Percentiles rank a stretch among this genome's conserved stretches.
phyloP scores from a whole-genome alignment of 345 rosid genomes.

The Euphorbia pulcherrima region DNA sequence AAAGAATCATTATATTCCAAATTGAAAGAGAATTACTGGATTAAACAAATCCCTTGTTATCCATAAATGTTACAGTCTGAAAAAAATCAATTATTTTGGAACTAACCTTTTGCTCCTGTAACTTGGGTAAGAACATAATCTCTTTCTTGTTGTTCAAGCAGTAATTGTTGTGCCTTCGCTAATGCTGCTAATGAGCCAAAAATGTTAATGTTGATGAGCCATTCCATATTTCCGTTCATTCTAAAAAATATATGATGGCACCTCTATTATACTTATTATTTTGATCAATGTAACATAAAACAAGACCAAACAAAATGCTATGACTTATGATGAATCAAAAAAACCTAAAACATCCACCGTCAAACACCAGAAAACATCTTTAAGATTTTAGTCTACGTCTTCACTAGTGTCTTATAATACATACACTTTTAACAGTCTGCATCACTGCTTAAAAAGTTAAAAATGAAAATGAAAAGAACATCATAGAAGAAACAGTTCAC shows the following conservation, averaged over 20 bases:
- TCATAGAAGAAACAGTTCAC: no score
- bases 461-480: no score
- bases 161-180: slow-evolving; percentile 88
- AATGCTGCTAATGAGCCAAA: slow-evolving; percentile 56
- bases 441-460: no score
- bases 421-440: no score
- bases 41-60: background rate
- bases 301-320: background rate
- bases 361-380: background rate
- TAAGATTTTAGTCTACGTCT: background rate
- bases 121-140: slow-evolving; percentile 83
- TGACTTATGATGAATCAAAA: background rate
- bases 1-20: background rate
- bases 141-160: slow-evolving; percentile 83
- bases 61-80: background rate
- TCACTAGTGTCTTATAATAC: no score
- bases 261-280: background rate
- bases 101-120: slow-evolving; percentile 75
- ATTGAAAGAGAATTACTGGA: background rate
- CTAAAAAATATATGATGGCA: background rate
- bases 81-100: background rate
- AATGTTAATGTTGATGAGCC: slow-evolving; percentile 16
- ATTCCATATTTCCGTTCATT: slow-evolving; percentile 3
- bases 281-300: no score
- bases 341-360: background rate